Conservation (phyloP, 1,284 basidiomycete species). For the Xerocomus minutiporus region DNA sequence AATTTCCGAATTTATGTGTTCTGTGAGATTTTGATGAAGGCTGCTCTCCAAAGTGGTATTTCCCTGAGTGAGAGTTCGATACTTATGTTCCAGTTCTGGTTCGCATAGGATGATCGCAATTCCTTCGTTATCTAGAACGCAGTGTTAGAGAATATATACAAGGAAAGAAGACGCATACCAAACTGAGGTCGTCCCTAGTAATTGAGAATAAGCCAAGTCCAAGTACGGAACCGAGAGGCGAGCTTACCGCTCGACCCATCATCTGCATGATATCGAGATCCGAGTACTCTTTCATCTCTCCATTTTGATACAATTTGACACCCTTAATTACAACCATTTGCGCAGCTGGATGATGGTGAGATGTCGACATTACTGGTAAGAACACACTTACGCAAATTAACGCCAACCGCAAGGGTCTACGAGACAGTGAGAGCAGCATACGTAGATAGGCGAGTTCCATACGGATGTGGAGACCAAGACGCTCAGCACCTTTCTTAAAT, state of each 20-base stretch:
- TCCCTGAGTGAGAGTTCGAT: conserved; percentile 59
- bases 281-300: conserved; percentile 65
- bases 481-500: conserved; percentile 58
- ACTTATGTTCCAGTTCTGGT: conserved; percentile 66
- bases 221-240: not conserved
- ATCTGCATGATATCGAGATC: conserved; percentile 84
- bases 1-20: conserved; percentile 92
- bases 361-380: not conserved
- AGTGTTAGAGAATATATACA: conserved; percentile 6
- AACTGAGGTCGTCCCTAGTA: conserved; percentile 87
- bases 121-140: conserved; percentile 64
- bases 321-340: conserved; percentile 82
- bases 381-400: conserved; percentile 70
- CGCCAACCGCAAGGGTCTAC: conserved; percentile 83
- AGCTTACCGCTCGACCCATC: conserved; percentile 73
- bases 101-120: conserved; percentile 80
- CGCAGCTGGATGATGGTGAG: conserved; percentile 47
- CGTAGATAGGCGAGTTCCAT: conserved; percentile 20
- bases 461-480: conserved; percentile 74
- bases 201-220: not conserved
- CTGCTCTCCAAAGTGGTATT: conserved; percentile 78
- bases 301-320: conserved; percentile 68
- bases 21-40: conserved; percentile 77
- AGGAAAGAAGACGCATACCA: conserved; percentile 41
- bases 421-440: conserved; percentile 9